These are phyloP conservation scores for Ceratobasidium sp. DNA, from an alignment of 1,284 basidiomycete genomes.

Conservation along the genomic window DNA sequence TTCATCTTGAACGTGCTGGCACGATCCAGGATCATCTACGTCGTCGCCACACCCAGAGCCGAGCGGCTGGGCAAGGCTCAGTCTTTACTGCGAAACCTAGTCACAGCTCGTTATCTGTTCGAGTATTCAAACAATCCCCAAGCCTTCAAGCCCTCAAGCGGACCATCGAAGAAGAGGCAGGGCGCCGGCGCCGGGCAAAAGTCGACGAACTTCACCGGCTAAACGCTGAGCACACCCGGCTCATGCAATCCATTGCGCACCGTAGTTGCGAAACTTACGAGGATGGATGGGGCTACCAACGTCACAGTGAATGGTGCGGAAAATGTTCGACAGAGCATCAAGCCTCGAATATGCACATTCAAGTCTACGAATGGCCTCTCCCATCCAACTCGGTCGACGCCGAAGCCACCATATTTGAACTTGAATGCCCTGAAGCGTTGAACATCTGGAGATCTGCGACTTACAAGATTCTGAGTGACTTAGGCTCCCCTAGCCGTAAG, in stretches of 20 bases:
- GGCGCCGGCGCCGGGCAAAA: slow-evolving; percentile 49
- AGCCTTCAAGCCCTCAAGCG: slow-evolving; percentile 52
- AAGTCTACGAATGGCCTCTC: slow-evolving; percentile 66
- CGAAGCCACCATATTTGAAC: slow-evolving; percentile 62
- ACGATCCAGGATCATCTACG: slow-evolving; percentile 55
- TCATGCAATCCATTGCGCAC: slow-evolving; percentile 33
- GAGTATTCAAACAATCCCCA: slow-evolving; percentile 53
- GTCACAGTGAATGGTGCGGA: slow-evolving; percentile 49
- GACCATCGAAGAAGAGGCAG: slow-evolving; percentile 54
- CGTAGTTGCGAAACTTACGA: neutral
- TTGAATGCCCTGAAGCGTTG: slow-evolving; percentile 60
- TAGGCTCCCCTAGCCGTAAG: neutral
- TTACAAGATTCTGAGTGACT: slow-evolving; percentile 54
- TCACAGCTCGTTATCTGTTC: slow-evolving; percentile 53
- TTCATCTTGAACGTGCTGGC: slow-evolving; percentile 54
- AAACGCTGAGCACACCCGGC: slow-evolving; percentile 44
- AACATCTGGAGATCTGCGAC: slow-evolving; percentile 63
- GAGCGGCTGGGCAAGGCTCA: slow-evolving; percentile 45
- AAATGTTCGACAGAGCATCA: slow-evolving; percentile 57
- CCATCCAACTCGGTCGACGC: slow-evolving; percentile 54
- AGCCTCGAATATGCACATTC: slow-evolving; percentile 56
- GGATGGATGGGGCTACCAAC: neutral
- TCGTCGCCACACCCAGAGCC: slow-evolving; percentile 52
- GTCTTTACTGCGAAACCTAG: slow-evolving; percentile 50
- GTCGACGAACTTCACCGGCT: slow-evolving; percentile 52